Percentiles rank a stretch among this genome's conserved stretches.
These are phyloP conservation scores for Potentilla sterilis DNA, from an alignment of 306 rosid species.

Conservation along the genomic window DNA sequence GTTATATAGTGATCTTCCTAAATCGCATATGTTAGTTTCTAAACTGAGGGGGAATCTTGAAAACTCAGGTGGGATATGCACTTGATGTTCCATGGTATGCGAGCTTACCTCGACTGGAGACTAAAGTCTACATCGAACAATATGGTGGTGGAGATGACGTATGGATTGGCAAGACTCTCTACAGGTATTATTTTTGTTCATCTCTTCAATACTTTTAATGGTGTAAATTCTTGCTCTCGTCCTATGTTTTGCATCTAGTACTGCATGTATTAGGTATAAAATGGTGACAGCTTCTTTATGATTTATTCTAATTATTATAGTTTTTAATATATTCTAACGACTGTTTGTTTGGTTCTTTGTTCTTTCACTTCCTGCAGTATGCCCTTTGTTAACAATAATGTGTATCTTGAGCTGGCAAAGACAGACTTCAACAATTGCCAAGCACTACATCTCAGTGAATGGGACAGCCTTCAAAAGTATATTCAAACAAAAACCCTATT, in stretches of 20 bases:
- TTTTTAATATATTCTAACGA: not conserved
- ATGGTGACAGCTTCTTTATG: not conserved
- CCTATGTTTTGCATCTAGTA: not conserved
- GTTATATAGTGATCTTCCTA: not conserved
- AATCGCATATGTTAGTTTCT: not conserved
- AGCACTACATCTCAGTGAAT: conserved; percentile 63
- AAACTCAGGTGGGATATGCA: conserved; percentile 62
- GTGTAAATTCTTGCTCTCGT: not conserved
- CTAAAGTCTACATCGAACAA: conserved; percentile 73
- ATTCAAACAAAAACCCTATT: conserved; percentile 12
- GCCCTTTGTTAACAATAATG: conserved; percentile 62
- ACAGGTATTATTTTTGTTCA: conserved; percentile 43
- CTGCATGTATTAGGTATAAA: not conserved
- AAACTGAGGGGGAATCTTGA: not conserved
- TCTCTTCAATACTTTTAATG: not conserved
- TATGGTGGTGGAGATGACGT: conserved; percentile 77
- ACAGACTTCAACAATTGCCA: conserved; percentile 85
- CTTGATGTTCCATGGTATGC: conserved; percentile 88
- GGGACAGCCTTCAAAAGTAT: conserved; percentile 70
- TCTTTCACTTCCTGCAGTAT: conserved; percentile 47
- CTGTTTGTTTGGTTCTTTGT: not conserved
- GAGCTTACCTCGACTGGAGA: conserved; percentile 68
- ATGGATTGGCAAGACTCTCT: conserved; percentile 98
- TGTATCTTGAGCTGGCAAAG: conserved; percentile 80
- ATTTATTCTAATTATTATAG: not conserved